A percentile compares a stretch with the other conserved stretches of the same genome.
Evolutionary conservation across 2,329 filamentous ascomycete species (phyloP).

Genomic region (Furcasterigmium furcatum): DNA sequence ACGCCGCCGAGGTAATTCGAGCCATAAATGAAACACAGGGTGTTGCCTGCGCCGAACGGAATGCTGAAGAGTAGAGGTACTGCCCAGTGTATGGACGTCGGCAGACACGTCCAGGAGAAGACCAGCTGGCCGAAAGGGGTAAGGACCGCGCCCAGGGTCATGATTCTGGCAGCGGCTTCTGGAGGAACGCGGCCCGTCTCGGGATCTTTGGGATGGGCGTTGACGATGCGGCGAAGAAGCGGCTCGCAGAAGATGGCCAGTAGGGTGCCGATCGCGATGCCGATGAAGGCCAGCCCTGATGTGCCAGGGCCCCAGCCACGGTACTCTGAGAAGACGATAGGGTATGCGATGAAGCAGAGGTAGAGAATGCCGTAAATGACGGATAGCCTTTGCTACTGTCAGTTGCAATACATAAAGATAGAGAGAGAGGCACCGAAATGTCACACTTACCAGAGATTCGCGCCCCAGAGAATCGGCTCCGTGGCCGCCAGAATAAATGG

Average conservation of each 20-base stretch:
- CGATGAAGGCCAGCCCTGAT: conserved; percentile 75
- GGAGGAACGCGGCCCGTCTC: conserved; percentile 70
- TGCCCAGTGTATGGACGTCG: conserved; percentile 76
- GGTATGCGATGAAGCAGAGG: conserved; percentile 87
- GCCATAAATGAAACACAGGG: conserved; percentile 76
- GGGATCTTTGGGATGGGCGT: conserved; percentile 70
- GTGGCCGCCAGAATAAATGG: conserved; percentile 75
- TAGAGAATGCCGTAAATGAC: conserved; percentile 85
- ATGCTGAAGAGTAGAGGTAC: conserved; percentile 74
- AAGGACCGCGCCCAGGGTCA: conserved; percentile 73
- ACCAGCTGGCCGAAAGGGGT: conserved; percentile 77
- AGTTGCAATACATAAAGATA: not conserved
- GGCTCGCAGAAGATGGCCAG: conserved; percentile 64
- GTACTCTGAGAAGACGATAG: conserved; percentile 71
- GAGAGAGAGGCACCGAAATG: no score
- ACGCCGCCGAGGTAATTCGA: conserved; percentile 76
- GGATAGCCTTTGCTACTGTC: conserved; percentile 53
- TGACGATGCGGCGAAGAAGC: conserved; percentile 73
- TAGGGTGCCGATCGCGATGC: conserved; percentile 63
- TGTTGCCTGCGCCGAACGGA: conserved; percentile 76
- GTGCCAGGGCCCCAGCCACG: conserved; percentile 76
- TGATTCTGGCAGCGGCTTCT: conserved; percentile 77
- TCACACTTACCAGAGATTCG: conserved; percentile 57
- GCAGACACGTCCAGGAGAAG: conserved; percentile 86
- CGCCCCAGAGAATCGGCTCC: conserved; percentile 76